Conservation (phyloP, 140 eudicot species). For the Cichorium intybus region DNA sequence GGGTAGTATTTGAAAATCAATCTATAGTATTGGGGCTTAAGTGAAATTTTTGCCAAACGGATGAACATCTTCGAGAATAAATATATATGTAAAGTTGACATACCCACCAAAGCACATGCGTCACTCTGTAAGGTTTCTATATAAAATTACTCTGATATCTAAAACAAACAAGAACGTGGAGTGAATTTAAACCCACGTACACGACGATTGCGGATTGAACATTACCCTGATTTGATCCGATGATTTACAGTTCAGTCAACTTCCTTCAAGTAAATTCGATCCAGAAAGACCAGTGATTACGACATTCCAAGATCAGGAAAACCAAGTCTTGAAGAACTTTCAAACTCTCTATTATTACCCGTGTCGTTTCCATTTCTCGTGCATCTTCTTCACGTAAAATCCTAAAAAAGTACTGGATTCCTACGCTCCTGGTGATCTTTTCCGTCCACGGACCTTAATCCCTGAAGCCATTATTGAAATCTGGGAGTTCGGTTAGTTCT, state of each 20-base stretch:
- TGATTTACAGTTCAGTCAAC: constrained; percentile 19
- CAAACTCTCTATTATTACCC: constrained; percentile 8
- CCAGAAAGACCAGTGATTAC: constrained; percentile 16
- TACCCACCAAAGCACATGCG: constrained; percentile 37
- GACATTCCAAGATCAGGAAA: constrained; percentile 13
- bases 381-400: constrained; percentile 2
- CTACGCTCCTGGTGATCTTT: background rate
- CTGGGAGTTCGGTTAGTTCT: background rate
- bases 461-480: background rate
- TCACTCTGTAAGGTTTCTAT: constrained; percentile 25
- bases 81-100: constrained; percentile 2
- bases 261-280: constrained; percentile 2
- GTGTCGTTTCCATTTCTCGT: background rate
- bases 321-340: constrained; percentile 12
- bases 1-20: background rate
- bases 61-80: background rate
- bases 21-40: background rate
- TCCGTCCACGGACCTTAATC: background rate
- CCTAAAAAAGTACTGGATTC: background rate
- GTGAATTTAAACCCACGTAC: constrained; percentile 25
- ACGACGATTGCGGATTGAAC: constrained; percentile 17
- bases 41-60: background rate
- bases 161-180: constrained; percentile 6
- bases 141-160: constrained; percentile 15
- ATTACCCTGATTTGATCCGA: constrained; percentile 20